Conservation (phyloP, 768 basidiomycete genomes). For the Pholiota molesta region DNA sequence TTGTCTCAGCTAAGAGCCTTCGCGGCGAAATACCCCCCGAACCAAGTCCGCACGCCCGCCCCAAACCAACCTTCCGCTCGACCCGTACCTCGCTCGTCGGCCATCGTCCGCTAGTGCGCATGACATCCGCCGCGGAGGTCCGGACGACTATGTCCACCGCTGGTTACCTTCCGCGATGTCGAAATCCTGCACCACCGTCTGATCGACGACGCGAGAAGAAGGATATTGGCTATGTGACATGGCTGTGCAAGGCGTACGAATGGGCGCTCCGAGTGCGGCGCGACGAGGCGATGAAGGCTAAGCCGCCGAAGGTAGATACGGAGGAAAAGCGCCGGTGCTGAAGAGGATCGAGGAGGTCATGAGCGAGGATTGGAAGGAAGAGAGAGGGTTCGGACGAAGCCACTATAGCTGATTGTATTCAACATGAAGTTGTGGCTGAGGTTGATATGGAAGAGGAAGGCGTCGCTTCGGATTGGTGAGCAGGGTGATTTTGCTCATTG, state of each 20-base stretch:
- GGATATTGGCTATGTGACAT: constrained; percentile 71
- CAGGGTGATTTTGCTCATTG: no score
- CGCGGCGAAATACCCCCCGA: constrained; percentile 65
- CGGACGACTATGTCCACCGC: constrained; percentile 83
- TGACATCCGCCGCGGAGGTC: constrained; percentile 60
- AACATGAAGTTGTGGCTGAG: neutral
- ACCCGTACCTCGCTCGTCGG: constrained; percentile 59
- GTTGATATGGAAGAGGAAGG: neutral
- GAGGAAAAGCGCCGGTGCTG: neutral
- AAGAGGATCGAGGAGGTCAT: neutral
- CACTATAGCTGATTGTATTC: neutral
- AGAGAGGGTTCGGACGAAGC: neutral
- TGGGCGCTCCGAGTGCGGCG: constrained; percentile 65
- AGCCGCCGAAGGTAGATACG: constrained; percentile 3
- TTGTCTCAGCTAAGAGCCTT: constrained; percentile 64
- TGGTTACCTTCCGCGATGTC: constrained; percentile 78
- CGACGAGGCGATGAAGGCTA: constrained; percentile 44
- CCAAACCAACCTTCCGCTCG: constrained; percentile 52
- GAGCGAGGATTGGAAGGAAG: neutral
- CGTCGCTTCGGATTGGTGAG: no score
- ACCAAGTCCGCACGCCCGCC: constrained; percentile 41
- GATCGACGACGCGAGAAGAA: constrained; percentile 44
- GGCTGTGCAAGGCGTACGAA: constrained; percentile 73
- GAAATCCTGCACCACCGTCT: constrained; percentile 78
- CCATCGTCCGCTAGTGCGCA: constrained; percentile 69